Evolutionary conservation across 2,329 filamentous ascomycete species (phyloP).

Genomic region (Xylaria hypoxylon): DNA sequence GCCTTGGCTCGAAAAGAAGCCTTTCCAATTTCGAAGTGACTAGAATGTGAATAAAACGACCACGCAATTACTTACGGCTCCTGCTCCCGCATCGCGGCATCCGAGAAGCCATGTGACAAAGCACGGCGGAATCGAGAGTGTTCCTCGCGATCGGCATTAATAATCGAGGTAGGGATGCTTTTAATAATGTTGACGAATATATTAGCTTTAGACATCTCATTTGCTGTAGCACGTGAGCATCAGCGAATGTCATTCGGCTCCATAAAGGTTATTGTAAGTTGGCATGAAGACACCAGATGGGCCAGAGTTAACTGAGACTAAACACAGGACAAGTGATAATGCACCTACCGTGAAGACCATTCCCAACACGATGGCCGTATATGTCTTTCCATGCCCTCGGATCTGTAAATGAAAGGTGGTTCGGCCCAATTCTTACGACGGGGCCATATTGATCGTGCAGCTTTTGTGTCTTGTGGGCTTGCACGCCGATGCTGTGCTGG

Average conservation of each 20-base stretch:
- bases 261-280: not conserved
- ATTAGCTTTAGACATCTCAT: constrained; percentile 44
- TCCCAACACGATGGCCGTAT: constrained; percentile 49
- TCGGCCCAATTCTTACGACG: constrained; percentile 42
- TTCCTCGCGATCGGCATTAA: constrained; percentile 47
- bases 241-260: not conserved
- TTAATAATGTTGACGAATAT: constrained; percentile 40
- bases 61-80: constrained; percentile 37
- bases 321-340: not conserved
- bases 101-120: constrained; percentile 50
- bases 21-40: not conserved
- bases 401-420: constrained; percentile 50
- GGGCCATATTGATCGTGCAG: constrained; percentile 44
- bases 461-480: constrained; percentile 44
- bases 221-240: constrained; percentile 22
- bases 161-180: constrained; percentile 46
- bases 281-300: not conserved
- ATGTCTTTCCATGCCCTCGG: constrained; percentile 51
- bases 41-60: not conserved
- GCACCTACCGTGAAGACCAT: constrained; percentile 35
- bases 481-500: constrained; percentile 39
- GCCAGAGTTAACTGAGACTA: not conserved
- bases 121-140: constrained; percentile 48
- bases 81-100: constrained; percentile 48
- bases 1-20: not conserved